A percentile compares a stretch with the other conserved stretches of the same genome.
Evolutionary conservation across 1,284 basidiomycete species (phyloP).

Genomic region (Ganoderma leucocontextum): DNA sequence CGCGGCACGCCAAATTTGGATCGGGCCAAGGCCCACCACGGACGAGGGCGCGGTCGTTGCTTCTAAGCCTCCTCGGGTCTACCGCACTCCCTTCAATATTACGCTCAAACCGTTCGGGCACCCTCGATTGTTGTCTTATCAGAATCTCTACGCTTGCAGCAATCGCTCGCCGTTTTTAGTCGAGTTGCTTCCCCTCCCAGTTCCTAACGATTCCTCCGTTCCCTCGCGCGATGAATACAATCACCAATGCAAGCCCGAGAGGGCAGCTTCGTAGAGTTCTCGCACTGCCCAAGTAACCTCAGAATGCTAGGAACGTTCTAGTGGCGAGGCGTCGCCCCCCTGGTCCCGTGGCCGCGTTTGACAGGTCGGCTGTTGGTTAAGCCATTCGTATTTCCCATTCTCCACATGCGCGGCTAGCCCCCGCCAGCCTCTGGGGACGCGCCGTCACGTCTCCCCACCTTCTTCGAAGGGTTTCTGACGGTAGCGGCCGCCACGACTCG

Average conservation of each 20-base stretch:
- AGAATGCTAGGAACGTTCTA: neutral
- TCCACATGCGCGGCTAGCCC: neutral
- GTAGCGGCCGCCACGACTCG: neutral
- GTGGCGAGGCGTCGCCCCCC: neutral
- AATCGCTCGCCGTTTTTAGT: neutral
- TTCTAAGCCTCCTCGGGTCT: neutral
- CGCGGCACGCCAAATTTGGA: constrained; percentile 4
- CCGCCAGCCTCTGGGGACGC: neutral
- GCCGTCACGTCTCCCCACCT: neutral
- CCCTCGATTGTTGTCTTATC: neutral
- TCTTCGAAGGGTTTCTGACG: neutral
- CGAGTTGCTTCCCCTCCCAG: neutral
- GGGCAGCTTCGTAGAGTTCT: neutral
- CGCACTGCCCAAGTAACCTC: neutral
- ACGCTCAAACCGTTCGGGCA: neutral
- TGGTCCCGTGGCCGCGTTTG: constrained; percentile 1
- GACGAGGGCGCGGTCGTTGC: neutral
- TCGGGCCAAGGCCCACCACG: neutral
- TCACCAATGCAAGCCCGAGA: neutral
- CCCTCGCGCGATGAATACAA: neutral
- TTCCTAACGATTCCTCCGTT: neutral
- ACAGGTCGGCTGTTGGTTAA: neutral
- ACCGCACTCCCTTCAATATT: neutral
- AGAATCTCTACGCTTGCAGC: neutral
- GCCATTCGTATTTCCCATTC: neutral